Evolutionary conservation across 225 moss, liverwort and hornwort genomes (phyloP).

Genomic region (Polytrichum commune): DNA sequence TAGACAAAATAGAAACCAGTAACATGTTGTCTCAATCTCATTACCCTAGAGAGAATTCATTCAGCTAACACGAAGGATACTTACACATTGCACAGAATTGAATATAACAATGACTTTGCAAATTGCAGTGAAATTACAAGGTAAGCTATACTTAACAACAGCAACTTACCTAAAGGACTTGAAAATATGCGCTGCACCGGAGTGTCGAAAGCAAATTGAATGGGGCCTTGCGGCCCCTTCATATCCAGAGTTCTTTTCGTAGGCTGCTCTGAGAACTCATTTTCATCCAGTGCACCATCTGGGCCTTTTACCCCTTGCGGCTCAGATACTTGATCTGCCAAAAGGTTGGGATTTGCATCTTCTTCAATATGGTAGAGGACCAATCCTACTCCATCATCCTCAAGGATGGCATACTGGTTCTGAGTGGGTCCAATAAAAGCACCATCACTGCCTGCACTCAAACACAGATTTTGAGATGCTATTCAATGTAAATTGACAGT

Average conservation of each 20-base stretch:
- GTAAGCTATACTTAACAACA: no score
- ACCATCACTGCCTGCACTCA: constrained; percentile 83
- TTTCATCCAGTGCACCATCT: constrained; percentile 81
- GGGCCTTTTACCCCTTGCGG: constrained; percentile 42
- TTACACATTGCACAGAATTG: no score
- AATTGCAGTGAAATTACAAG: no score
- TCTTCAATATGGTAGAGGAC: constrained; percentile 81
- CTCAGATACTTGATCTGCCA: constrained; percentile 48
- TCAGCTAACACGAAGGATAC: no score
- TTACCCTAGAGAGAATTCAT: no score
- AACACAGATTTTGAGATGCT: no score
- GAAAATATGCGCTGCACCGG: constrained; percentile 96
- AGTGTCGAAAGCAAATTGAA: constrained; percentile 91
- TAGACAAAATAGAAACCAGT: no score
- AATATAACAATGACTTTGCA: no score
- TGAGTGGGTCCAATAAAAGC: constrained; percentile 88
- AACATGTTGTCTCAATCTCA: no score
- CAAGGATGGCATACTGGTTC: constrained; percentile 86
- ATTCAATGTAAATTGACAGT: no score
- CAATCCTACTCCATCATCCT: constrained; percentile 95
- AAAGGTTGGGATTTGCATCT: constrained; percentile 60
- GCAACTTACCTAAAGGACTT: constrained; percentile 71
- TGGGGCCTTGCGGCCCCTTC: constrained; percentile 58
- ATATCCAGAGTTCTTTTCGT: constrained; percentile 45
- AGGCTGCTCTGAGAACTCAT: constrained; percentile 74